Evolutionary conservation across 1,139 yeast species (phyloP).

Genomic region (Suhomyces guaymorum): DNA sequence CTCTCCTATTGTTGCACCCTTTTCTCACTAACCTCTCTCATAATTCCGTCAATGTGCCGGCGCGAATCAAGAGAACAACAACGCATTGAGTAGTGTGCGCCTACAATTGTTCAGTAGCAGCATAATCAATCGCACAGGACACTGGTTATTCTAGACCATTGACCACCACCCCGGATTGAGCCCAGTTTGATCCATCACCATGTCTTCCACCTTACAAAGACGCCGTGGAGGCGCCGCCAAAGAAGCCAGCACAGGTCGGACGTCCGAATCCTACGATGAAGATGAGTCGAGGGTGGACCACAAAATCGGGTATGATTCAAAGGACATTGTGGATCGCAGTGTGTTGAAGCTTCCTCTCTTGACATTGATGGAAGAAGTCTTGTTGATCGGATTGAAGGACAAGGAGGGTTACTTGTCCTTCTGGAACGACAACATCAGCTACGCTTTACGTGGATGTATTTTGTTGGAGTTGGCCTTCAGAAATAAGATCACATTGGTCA

Average conservation of each 20-base stretch:
- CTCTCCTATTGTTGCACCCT: no score
- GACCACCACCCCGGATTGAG: no score
- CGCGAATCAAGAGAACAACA: neutral
- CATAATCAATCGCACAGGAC: no score
- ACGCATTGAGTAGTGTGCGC: neutral
- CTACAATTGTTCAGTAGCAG: neutral
- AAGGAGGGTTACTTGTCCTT: constrained; percentile 94
- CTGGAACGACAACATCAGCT: constrained; percentile 97
- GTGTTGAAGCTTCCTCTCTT: constrained; percentile 63
- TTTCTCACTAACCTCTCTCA: no score
- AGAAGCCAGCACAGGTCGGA: constrained; percentile 19
- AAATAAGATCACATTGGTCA: constrained; percentile 82
- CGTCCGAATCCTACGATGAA: constrained; percentile 15
- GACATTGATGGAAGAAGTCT: constrained; percentile 94
- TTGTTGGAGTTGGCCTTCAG: constrained; percentile 89
- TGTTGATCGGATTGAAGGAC: constrained; percentile 89
- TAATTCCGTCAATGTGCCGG: neutral
- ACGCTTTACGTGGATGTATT: constrained; percentile 94
- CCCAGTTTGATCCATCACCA: constrained; percentile 8
- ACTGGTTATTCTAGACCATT: neutral
- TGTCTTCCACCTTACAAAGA: constrained; percentile 47
- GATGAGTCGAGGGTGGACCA: constrained; percentile 34
- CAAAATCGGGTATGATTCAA: constrained; percentile 82
- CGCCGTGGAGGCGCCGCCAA: constrained; percentile 47
- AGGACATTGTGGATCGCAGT: constrained; percentile 54